Percentiles rank a stretch among this genome's conserved stretches.
These are phyloP conservation scores for Porcisia deanei DNA, from an alignment of 208 protist species.

Conservation along the genomic window DNA sequence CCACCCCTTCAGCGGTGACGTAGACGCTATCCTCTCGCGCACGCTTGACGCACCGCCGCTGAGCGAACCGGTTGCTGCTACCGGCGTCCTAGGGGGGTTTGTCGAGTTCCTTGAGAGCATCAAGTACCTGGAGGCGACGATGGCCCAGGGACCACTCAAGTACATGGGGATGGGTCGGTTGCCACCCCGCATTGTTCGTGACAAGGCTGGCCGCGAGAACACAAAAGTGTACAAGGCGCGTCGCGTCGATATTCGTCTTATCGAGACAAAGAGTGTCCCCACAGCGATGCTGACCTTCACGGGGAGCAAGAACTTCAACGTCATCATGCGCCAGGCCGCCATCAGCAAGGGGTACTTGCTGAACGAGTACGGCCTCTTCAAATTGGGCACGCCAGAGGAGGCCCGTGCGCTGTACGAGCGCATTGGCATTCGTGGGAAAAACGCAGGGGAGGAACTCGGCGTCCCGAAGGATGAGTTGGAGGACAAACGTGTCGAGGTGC, in stretches of 20 bases:
- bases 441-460: slow-evolving; percentile 79
- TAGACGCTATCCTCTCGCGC: slow-evolving; percentile 86
- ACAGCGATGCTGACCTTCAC: slow-evolving; percentile 94
- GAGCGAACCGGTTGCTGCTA: slow-evolving; percentile 66
- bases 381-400: slow-evolving; percentile 83
- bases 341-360: slow-evolving; percentile 88
- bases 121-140: slow-evolving; percentile 85
- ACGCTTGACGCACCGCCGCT: slow-evolving; percentile 57
- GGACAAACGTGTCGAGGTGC: slow-evolving; percentile 79
- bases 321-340: slow-evolving; percentile 91
- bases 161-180: slow-evolving; percentile 92
- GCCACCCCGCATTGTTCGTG: slow-evolving; percentile 69
- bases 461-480: slow-evolving; percentile 85
- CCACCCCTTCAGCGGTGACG: slow-evolving; percentile 84
- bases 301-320: slow-evolving; percentile 94
- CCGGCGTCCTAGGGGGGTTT: slow-evolving; percentile 61
- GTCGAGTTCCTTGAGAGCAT: slow-evolving; percentile 65
- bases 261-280: slow-evolving; percentile 82
- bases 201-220: slow-evolving; percentile 62
- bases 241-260: slow-evolving; percentile 90
- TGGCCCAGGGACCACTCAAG: slow-evolving; percentile 87
- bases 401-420: slow-evolving; percentile 78
- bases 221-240: slow-evolving; percentile 88
- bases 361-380: slow-evolving; percentile 91
- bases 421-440: slow-evolving; percentile 64